These are phyloP conservation scores for Eutypella sp. DNA, from an alignment of 2,329 filamentous ascomycete species.

Conservation along the genomic window DNA sequence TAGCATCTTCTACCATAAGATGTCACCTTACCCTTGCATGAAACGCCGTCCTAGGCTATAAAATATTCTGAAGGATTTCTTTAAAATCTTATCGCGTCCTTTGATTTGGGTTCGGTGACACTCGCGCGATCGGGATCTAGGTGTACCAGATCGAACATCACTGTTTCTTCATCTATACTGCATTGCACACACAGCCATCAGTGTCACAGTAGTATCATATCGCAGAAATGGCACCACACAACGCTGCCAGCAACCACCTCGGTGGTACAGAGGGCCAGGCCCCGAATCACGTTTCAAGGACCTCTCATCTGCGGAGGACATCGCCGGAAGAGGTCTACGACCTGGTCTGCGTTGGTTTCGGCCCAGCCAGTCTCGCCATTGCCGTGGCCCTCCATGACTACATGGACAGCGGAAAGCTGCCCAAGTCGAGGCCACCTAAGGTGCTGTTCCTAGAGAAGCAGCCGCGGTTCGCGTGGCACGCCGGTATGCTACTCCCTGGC, in stretches of 20 bases:
- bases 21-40: not conserved
- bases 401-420: slow-evolving; percentile 47
- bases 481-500: slow-evolving; percentile 89
- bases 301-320: slow-evolving; percentile 46
- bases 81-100: not conserved
- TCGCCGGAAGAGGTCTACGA: slow-evolving; percentile 67
- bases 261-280: not conserved
- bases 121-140: slow-evolving; percentile 5
- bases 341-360: slow-evolving; percentile 86
- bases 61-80: not conserved
- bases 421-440: slow-evolving; percentile 50
- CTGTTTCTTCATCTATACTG: not conserved
- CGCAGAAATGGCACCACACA: slow-evolving; percentile 1
- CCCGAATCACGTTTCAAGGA: slow-evolving; percentile 8
- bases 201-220: not conserved
- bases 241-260: not conserved
- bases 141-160: not conserved
- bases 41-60: not conserved
- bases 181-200: not conserved
- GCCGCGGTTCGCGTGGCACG: slow-evolving; percentile 80
- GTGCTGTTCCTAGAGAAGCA: slow-evolving; percentile 89
- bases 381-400: slow-evolving; percentile 84
- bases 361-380: slow-evolving; percentile 83
- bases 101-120: not conserved
- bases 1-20: not conserved